These are phyloP conservation scores for Epichloe elymi DNA, from an alignment of 2,329 filamentous ascomycete species.

Conservation along the genomic window DNA sequence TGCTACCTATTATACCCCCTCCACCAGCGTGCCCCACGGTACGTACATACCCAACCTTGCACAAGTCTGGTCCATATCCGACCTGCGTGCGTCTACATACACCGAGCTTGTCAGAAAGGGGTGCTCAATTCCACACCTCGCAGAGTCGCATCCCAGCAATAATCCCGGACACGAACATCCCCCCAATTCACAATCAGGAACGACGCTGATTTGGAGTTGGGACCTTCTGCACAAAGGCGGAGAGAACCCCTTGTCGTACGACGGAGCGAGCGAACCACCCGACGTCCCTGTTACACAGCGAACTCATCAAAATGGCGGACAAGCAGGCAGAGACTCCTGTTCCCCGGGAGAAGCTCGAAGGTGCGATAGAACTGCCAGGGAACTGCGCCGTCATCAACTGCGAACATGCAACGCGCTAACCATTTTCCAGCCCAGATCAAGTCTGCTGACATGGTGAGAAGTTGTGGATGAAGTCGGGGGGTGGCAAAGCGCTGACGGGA, in stretches of 20 bases:
- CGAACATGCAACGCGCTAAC: constrained; percentile 5
- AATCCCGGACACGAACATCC: not conserved
- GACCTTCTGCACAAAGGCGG: not conserved
- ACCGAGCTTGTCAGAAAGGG: constrained; percentile 1
- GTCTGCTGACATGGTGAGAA: constrained; percentile 89
- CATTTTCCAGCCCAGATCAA: constrained; percentile 71
- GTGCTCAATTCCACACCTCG: not conserved
- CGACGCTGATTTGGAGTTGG: not conserved
- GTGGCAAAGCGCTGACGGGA: constrained; percentile 16
- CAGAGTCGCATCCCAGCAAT: not conserved
- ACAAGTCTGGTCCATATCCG: not conserved
- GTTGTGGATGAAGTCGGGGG: not conserved
- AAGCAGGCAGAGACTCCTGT: constrained; percentile 30
- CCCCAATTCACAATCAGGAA: not conserved
- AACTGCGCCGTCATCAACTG: not conserved
- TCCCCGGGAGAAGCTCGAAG: constrained; percentile 65
- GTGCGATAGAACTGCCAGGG: constrained; percentile 26
- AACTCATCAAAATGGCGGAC: constrained; percentile 22
- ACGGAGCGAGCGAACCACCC: not conserved
- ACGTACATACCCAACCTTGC: not conserved
- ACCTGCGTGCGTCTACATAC: not conserved
- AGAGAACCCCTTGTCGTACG: not conserved
- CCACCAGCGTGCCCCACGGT: not conserved
- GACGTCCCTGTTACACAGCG: not conserved
- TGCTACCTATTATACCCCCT: too few relatives aligned